phyloP scores from a whole-genome alignment of 768 basidiomycete species.

The Butyriboletus loyo region DNA sequence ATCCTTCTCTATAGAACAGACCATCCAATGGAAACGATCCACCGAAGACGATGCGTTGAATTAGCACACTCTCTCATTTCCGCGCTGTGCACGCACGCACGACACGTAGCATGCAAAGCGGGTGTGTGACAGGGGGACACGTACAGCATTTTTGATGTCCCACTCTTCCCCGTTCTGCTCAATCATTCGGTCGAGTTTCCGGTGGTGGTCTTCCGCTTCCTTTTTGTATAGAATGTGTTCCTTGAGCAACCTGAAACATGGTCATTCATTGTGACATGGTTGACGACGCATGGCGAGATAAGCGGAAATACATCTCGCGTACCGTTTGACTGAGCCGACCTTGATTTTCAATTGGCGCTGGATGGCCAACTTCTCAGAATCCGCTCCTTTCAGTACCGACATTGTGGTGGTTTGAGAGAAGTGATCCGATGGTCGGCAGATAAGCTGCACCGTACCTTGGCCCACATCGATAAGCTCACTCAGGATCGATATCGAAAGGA shows the following conservation, averaged over 20 bases:
- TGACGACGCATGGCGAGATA: conserved; percentile 4
- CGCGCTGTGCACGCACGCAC: conserved; percentile 24
- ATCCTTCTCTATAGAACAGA: conserved; percentile 49
- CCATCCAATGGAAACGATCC: conserved; percentile 9
- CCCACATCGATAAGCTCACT: conserved; percentile 9
- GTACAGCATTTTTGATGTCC: conserved; percentile 73
- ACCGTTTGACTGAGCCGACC: conserved; percentile 65
- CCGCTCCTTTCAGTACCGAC: conserved; percentile 10
- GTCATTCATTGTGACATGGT: conserved; percentile 5
- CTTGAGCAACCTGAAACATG: conserved; percentile 53
- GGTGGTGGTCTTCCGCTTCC: conserved; percentile 58
- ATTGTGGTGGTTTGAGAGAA: conserved; percentile 16
- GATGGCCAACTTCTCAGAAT: conserved; percentile 33
- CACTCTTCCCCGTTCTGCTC: conserved; percentile 65
- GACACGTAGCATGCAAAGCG: conserved; percentile 14
- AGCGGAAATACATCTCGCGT: conserved; percentile 22
- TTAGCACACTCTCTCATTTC: conserved; percentile 28
- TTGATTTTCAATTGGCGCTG: conserved; percentile 78
- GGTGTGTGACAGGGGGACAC: conserved; percentile 26
- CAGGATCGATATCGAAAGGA: not conserved
- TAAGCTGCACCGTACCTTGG: not conserved
- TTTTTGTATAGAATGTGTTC: conserved; percentile 64
- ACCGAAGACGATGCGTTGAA: conserved; percentile 17
- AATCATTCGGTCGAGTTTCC: conserved; percentile 59
- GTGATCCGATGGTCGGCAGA: not conserved